Evolutionary conservation across 257 asterid species (phyloP).

Genomic region (Voacanga thouarsii): DNA sequence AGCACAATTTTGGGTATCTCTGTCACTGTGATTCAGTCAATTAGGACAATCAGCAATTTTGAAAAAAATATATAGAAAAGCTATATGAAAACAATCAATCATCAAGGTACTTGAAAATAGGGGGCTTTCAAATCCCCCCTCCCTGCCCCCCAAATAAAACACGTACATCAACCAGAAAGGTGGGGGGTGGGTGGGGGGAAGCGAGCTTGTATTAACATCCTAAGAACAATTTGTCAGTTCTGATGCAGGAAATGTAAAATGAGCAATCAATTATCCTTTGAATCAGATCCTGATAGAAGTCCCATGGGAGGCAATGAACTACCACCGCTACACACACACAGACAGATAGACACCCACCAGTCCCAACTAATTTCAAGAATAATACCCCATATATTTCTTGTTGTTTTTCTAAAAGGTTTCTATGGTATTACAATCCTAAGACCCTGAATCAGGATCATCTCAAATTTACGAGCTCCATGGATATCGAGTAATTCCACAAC

Average conservation of each 20-base stretch:
- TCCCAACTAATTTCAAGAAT: neutral
- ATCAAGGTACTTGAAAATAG: neutral
- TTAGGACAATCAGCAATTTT: neutral
- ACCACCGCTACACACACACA: no score
- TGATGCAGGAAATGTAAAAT: neutral
- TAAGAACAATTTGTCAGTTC: neutral
- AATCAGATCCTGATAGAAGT: neutral
- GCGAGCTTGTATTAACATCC: neutral
- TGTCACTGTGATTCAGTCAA: constrained; percentile 5
- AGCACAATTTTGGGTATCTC: constrained; percentile 18
- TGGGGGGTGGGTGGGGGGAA: no score
- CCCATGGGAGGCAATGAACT: neutral
- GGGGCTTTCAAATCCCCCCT: neutral
- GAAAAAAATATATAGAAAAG: neutral
- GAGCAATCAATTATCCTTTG: neutral
- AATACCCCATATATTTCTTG: neutral
- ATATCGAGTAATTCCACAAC: neutral
- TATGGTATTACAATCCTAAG: neutral
- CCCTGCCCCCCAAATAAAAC: neutral
- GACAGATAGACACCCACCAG: neutral
- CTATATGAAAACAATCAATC: neutral
- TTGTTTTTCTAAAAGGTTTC: neutral
- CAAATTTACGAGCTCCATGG: neutral
- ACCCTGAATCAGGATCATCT: neutral
- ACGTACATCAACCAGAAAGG: neutral